Base-by-base conservation (phyloP, 495 filamentous ascomycete species). In the Oidiodendron maius region DNA sequence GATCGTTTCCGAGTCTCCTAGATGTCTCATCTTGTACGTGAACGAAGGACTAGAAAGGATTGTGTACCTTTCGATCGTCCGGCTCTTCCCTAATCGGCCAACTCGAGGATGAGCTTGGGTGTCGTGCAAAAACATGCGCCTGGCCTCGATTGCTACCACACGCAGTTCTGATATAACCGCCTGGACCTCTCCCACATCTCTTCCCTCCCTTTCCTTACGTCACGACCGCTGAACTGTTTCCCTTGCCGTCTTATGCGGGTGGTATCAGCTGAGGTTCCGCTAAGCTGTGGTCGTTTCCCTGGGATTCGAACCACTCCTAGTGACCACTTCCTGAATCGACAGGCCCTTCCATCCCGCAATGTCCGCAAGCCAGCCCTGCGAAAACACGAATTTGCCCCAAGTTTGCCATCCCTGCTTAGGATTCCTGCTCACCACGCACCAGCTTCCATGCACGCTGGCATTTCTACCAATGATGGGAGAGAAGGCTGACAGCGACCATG, bases 1-100 rank as follows among this genome's bases (percentile, higher is more conserved):
- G 35, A 45, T 48, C 37, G 46, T 48, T 48, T 48, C 46, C 40
- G 36, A 48, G 46, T 40, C 35, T 48, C 46, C 46, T 51, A 45
- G 32, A 51, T 46, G 16, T 51, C 49, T 46, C 28, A 37, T 51
- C 32, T 46, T 51, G 35, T 38, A 38, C 39, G 49, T 51, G 49
- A 46, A 38, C 12, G 28, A 50, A 44, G 39, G 34, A 48, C 21
- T 40, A 40, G 46, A 17, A 46, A 46, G 44, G 44, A 37, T 46
- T 11, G 30, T 37, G 44, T 17, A 23, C 37, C 37, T 40, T 44
- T 32, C 28, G 28, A 32, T 32, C 28, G 28, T 32, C 28, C 28
- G n/a, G 28, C 28, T 32, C 8, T 32, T 32, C 28, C 28, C 28
- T n/a, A 32, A 32, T 32, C n/a, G 28, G 28, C 28, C 28, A 32